Base-by-base conservation (phyloP, 163 green algal genomes). In the Coccomyxa subellipsoidea region DNA sequence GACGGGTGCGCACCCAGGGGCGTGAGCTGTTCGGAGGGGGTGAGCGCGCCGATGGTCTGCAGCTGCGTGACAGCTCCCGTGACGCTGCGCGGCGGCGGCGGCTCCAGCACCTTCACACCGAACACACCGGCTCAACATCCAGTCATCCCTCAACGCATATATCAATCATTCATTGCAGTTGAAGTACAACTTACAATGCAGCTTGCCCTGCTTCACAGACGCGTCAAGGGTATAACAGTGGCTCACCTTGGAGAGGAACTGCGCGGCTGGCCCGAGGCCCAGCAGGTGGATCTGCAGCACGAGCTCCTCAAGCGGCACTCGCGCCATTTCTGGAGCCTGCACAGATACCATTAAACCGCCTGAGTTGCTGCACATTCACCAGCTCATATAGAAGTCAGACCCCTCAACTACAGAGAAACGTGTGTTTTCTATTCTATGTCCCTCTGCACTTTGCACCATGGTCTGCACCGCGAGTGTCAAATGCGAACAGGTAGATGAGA, bases 271-370 rank as follows among this genome's bases (percentile, higher is more conserved):
- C 37, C 92, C 94, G 77, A 97, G 83, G 0, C 87, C 75, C 79
- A 98, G 88, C 66, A 95, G 82, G 81, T 97, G 94, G 54, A 98
- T 95, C 87, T 97, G 92, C 80, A 98, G 90, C 54, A 96, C 90
- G 54, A 97, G 88, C 87, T 97, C 93, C 82, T 97, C 93, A 59
- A 99, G 90, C 0, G 95, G 92, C 38, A 98, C 95, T 0, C 95
- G 88, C 47, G 90, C 86, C 79, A 98, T 96, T 87, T 98, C 95
- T 0, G 95, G 95, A 0, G 90, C 88, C 76, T 92, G 89, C 66
- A 73, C 27, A 27, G 23, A 27, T 27, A 27, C 47, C 47, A 6
- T 18, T n/a, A n/a, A n/a, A n/a, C n/a, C n/a, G n/a, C n/a, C n/a
- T n/a, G n/a, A n/a, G n/a, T n/a, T n/a, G n/a, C n/a, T n/a, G n/a